phyloP scores from a whole-genome alignment of 371 early-diverging fungal genomes.

The Smittium culicis region DNA sequence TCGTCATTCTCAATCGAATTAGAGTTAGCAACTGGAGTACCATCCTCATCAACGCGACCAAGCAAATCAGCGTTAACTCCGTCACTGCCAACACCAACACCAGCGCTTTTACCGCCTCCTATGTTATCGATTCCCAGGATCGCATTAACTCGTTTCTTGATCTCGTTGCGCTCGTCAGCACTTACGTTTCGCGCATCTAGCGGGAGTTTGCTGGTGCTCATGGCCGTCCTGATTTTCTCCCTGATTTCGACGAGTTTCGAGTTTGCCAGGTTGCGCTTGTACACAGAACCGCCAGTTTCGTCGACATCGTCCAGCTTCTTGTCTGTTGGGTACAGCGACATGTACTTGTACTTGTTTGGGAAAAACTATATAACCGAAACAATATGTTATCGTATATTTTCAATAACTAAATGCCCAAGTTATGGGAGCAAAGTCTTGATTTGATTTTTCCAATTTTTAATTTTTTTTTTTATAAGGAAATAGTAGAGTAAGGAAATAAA shows the following conservation, averaged over 20 bases:
- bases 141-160: background rate
- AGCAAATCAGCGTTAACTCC: too few species aligned
- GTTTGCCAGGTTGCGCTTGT: background rate
- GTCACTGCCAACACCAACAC: too few species aligned
- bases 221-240: background rate
- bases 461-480: background rate
- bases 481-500: background rate
- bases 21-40: background rate
- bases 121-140: background rate
- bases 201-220: background rate
- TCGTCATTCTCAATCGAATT: background rate
- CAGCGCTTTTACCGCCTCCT: too few species aligned
- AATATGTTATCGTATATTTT: too few species aligned
- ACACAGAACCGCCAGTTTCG: background rate
- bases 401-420: too few species aligned
- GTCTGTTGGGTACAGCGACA: slow-evolving; percentile 9
- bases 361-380: slow-evolving; percentile 9
- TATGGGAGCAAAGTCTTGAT: too few species aligned
- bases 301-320: background rate
- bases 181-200: background rate
- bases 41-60: slow-evolving; percentile 2
- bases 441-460: too few species aligned
- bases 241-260: background rate
- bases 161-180: background rate
- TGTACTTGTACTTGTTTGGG: slow-evolving; percentile 12